Evolutionary conservation across 495 filamentous ascomycete species (phyloP).

Genomic region (Glutinoglossum americanum): DNA sequence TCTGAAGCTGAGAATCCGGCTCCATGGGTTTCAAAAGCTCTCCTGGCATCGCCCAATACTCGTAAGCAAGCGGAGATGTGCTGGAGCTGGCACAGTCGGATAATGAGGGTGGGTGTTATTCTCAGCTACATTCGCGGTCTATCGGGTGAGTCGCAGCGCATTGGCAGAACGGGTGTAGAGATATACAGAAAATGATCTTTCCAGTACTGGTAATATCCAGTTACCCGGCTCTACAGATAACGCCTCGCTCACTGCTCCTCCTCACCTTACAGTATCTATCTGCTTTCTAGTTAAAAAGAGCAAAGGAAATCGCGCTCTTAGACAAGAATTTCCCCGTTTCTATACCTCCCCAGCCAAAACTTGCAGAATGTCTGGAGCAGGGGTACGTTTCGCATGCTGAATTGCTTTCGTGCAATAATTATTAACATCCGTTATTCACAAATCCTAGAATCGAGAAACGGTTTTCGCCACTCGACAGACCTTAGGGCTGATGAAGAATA

Average conservation of each 20-base stretch:
- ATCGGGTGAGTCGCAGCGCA: background rate
- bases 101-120: background rate
- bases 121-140: background rate
- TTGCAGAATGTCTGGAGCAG: conserved; percentile 34
- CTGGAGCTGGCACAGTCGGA: background rate
- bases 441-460: conserved; percentile 56
- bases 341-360: background rate
- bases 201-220: too few species aligned
- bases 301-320: background rate
- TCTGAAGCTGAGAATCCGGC: background rate
- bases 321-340: background rate
- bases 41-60: conserved; percentile 28
- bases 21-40: conserved; percentile 35
- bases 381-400: conserved; percentile 20
- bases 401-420: background rate
- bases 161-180: too few species aligned
- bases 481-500: conserved; percentile 88
- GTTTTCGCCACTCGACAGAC: conserved; percentile 98
- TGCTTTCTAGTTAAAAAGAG: background rate
- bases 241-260: background rate
- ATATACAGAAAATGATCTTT: too few species aligned
- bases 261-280: background rate
- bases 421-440: background rate
- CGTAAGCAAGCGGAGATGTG: background rate
- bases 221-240: background rate